Percentiles rank a stretch among this genome's conserved stretches.
phyloP scores from a whole-genome alignment of 108 stramenopile genomes.

The Nitzschia sp. region DNA sequence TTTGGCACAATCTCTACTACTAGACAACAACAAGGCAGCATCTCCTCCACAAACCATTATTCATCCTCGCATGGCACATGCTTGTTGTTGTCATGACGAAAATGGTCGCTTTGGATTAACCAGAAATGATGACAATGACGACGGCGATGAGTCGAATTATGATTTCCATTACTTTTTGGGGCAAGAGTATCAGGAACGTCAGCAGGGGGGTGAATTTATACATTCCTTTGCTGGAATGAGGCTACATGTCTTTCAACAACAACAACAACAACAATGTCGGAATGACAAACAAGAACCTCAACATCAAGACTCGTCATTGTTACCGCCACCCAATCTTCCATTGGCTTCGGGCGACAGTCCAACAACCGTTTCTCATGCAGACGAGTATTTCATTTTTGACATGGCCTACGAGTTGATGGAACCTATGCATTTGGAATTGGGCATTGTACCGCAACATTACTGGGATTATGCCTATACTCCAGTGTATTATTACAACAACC shows the following conservation, averaged over 20 bases:
- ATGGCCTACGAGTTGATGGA: conserved; percentile 41
- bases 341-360: not conserved
- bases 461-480: conserved; percentile 55
- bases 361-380: not conserved
- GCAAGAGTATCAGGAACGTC: not conserved
- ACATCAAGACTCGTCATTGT: too few relatives aligned
- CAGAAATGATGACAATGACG: not conserved
- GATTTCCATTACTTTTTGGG: not conserved
- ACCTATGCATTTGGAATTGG: conserved; percentile 42
- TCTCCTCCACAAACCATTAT: too few relatives aligned
- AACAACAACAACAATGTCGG: not conserved
- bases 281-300: not conserved
- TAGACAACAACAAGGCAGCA: not conserved
- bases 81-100: not conserved
- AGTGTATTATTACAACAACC: conserved; percentile 17
- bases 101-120: not conserved
- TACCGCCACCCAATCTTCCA: too few relatives aligned
- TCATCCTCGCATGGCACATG: conserved; percentile 5
- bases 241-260: conserved; percentile 5
- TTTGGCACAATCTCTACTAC: conserved; percentile 1
- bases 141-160: not conserved
- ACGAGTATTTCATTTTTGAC: not conserved
- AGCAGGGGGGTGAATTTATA: not conserved
- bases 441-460: conserved; percentile 33
- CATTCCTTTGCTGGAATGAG: conserved; percentile 17